Base-by-base conservation (phyloP, 441 rosid genomes). In the Lepidium campestre region DNA sequence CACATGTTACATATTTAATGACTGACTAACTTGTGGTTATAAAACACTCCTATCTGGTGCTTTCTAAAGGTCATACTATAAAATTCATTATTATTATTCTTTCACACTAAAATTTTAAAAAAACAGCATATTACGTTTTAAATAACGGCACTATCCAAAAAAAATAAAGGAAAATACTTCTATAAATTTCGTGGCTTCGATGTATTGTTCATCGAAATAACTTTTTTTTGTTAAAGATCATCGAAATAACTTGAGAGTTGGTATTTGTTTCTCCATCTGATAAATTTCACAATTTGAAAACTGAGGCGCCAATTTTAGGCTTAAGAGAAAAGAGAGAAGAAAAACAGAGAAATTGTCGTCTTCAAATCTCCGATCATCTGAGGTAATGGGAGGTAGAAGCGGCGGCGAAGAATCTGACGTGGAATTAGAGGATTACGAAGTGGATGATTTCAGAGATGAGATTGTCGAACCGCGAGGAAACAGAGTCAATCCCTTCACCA, bases 401-500 rank as follows among this genome's bases (percentile, higher is more conserved):
- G 55, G 60, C 25, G 68, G 47, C 11, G 69, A 53, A 6, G 75
- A 73, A 13, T 67, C 65, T 1, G 77, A 47, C 7, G 61, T 6
- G 10, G 77, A 67, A 39, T 9, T 39, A 19, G 77, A 73, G n/a
- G 73, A 73, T 36, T 67, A 83, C 74, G 82, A 75, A 70, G 68
- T 90, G 5, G 82, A 79, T n/a, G 87, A 84, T 67, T 62, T 36
- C 31, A 77, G 71, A 29, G 96, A 88, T 3, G 41, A 69, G 22
- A 77, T 83, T 15, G 78, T 73, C 10, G 83, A 90, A 25, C 81
- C 94, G 1, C 55, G 79, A 29, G 94, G 75, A 17, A 88, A 91
- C 71, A 62, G 88, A 61, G 85, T 88, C 70, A 64, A 90, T 71
- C 74, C 81, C 20, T 62, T 93, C 1, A 65, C 80, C 20, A 82